Conservation (phyloP, 2,329 filamentous ascomycete genomes). For the Leptographium flavum region DNA sequence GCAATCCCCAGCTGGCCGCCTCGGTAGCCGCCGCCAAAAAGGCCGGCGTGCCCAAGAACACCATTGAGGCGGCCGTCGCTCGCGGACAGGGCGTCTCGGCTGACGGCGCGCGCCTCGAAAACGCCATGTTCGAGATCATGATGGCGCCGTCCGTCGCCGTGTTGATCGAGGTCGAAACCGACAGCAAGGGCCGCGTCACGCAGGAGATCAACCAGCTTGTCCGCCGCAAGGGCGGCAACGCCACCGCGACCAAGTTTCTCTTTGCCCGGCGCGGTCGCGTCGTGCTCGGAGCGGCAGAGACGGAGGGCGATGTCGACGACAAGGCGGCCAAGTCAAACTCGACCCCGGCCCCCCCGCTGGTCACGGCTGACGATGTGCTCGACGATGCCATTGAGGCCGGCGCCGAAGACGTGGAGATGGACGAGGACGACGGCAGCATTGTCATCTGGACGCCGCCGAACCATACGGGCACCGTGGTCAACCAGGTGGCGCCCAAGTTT, state of each 20-base stretch:
- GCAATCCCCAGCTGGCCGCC: slow-evolving; percentile 63
- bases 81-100: slow-evolving; percentile 75
- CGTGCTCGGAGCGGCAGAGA: slow-evolving; percentile 55
- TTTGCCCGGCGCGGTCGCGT: slow-evolving; percentile 72
- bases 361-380: slow-evolving; percentile 59
- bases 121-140: slow-evolving; percentile 65
- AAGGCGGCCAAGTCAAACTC: too few relatives aligned
- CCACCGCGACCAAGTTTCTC: slow-evolving; percentile 66
- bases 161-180: slow-evolving; percentile 75
- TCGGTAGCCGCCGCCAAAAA: slow-evolving; percentile 66
- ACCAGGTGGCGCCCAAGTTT: slow-evolving; percentile 47
- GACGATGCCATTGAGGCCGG: slow-evolving; percentile 75
- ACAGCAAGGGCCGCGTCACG: slow-evolving; percentile 60
- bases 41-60: slow-evolving; percentile 66
- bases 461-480: slow-evolving; percentile 47
- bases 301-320: too few relatives aligned
- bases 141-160: slow-evolving; percentile 62
- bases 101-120: slow-evolving; percentile 62
- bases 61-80: slow-evolving; percentile 68
- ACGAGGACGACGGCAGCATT: slow-evolving; percentile 55
- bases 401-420: slow-evolving; percentile 52
- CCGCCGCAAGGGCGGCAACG: slow-evolving; percentile 55
- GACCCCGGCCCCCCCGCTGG: slow-evolving; percentile 37
- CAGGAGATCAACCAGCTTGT: slow-evolving; percentile 58
- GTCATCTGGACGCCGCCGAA: slow-evolving; percentile 57